Evolutionary conservation across 176 grass and related monocot genomes (phyloP).

Genomic region (Bromus sterilis): DNA sequence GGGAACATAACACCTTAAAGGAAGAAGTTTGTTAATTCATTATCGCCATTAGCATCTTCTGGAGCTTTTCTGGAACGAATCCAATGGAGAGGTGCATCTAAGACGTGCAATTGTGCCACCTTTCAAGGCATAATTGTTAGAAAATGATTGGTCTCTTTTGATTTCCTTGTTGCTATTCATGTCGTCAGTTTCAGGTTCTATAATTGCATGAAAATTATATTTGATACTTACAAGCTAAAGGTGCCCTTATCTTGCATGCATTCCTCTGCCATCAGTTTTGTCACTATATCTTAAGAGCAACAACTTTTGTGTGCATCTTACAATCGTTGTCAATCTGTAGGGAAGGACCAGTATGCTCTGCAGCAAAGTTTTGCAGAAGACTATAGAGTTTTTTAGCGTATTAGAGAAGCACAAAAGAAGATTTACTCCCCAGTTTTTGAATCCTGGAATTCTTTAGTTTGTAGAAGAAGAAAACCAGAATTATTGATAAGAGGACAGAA

Average conservation of each 20-base stretch:
- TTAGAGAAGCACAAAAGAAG: conserved; percentile 10
- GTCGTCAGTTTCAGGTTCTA: not conserved
- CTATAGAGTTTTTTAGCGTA: conserved; percentile 1
- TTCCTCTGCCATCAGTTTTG: not conserved
- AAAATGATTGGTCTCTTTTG: not conserved
- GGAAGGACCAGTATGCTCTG: conserved; percentile 40
- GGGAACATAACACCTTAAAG: not conserved
- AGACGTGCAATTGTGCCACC: not conserved
- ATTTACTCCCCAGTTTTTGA: conserved; percentile 13
- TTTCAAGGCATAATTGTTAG: not conserved
- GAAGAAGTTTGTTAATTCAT: not conserved
- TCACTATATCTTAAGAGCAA: not conserved
- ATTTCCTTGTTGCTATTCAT: not conserved
- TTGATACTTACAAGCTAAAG: not conserved
- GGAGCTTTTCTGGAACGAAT: too few species aligned
- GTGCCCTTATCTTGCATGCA: not conserved
- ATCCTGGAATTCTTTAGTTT: conserved; percentile 22
- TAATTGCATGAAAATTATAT: not conserved
- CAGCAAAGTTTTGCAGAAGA: conserved; percentile 19
- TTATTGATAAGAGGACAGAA: conserved; percentile 4
- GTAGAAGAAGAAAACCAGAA: conserved; percentile 12
- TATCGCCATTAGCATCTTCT: conserved; percentile 2
- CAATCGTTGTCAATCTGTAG: conserved; percentile 6
- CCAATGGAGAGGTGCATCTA: not conserved
- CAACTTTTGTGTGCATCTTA: not conserved